These are phyloP conservation scores for Castanopsis chinensis DNA, from an alignment of 306 rosid species.

Conservation along the genomic window DNA sequence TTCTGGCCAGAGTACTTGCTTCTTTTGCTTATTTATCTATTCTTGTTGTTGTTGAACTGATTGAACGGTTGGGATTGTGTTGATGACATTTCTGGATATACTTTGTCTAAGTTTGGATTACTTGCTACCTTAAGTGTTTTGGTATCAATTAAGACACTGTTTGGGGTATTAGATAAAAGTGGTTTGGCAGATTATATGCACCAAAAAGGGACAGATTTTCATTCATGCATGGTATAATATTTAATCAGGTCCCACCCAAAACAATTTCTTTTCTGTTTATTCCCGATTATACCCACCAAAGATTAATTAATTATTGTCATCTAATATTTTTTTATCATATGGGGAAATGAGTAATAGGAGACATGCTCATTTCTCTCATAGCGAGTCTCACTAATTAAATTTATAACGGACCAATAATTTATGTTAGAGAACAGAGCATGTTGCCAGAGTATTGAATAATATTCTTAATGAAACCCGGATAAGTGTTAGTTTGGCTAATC, in stretches of 20 bases:
- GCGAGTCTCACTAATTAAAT: no score
- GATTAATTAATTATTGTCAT: not conserved
- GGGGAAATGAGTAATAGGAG: not conserved
- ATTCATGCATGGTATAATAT: slow-evolving; percentile 41
- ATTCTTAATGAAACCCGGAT: not conserved
- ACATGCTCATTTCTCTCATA: no score
- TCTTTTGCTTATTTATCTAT: not conserved
- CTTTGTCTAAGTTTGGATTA: slow-evolving; percentile 1
- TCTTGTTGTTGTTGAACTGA: not conserved
- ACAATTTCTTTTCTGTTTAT: slow-evolving; percentile 19
- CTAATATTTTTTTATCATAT: not conserved
- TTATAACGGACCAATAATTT: no score
- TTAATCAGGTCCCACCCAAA: slow-evolving; percentile 40
- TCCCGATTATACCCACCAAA: slow-evolving; percentile 19
- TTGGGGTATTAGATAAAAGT: slow-evolving; percentile 21
- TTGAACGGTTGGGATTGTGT: slow-evolving; percentile 15
- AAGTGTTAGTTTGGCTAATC: not conserved
- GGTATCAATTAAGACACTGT: slow-evolving; percentile 24
- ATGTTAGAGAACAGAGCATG: no score
- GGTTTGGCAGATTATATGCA: slow-evolving; percentile 41
- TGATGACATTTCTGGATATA: slow-evolving; percentile 11
- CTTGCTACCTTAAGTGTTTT: slow-evolving; percentile 10
- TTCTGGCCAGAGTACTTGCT: not conserved
- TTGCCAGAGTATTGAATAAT: no score
- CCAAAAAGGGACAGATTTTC: slow-evolving; percentile 31